Conservation (phyloP, 352 stramenopile genomes). For the Elongisporangium undulatum region DNA sequence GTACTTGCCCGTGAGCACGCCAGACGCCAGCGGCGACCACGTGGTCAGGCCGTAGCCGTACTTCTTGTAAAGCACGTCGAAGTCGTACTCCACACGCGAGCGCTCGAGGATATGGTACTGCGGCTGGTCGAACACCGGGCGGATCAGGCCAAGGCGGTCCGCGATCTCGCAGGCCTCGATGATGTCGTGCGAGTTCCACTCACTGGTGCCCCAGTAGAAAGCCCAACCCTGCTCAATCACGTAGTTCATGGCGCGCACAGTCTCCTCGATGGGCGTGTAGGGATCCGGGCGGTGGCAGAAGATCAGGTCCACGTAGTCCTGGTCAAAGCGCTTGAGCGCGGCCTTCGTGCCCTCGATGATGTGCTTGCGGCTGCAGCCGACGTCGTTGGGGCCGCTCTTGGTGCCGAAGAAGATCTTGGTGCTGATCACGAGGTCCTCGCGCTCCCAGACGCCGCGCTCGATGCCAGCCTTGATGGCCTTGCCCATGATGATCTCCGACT, state of each 20-base stretch:
- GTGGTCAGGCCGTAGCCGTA: constrained; percentile 67
- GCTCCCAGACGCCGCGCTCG: constrained; percentile 29
- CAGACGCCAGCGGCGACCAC: constrained; percentile 60
- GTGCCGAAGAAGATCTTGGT: constrained; percentile 67
- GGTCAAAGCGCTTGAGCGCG: constrained; percentile 32
- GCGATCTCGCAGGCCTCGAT: constrained; percentile 52
- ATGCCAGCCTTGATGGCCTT: constrained; percentile 40
- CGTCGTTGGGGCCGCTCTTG: constrained; percentile 18
- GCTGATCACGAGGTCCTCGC: constrained; percentile 55
- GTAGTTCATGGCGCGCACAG: constrained; percentile 41
- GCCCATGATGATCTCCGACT: constrained; percentile 47
- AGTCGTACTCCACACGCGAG: constrained; percentile 56
- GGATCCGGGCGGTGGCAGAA: constrained; percentile 50
- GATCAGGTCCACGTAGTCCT: constrained; percentile 49
- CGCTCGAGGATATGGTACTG: constrained; percentile 72
- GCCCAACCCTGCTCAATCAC: constrained; percentile 38
- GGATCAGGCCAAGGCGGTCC: constrained; percentile 31
- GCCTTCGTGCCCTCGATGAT: constrained; percentile 33
- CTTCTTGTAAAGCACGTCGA: constrained; percentile 54
- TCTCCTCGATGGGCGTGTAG: constrained; percentile 49
- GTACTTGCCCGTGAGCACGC: constrained; percentile 74
- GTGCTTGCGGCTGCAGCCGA: constrained; percentile 28
- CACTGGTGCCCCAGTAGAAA: constrained; percentile 56
- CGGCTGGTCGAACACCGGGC: constrained; percentile 49
- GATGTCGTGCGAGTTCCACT: constrained; percentile 61